A percentile compares a stretch with the other conserved stretches of the same genome.
Evolutionary conservation across 345 rosid genomes (phyloP).

Genomic region (Hypericum androsaemum): DNA sequence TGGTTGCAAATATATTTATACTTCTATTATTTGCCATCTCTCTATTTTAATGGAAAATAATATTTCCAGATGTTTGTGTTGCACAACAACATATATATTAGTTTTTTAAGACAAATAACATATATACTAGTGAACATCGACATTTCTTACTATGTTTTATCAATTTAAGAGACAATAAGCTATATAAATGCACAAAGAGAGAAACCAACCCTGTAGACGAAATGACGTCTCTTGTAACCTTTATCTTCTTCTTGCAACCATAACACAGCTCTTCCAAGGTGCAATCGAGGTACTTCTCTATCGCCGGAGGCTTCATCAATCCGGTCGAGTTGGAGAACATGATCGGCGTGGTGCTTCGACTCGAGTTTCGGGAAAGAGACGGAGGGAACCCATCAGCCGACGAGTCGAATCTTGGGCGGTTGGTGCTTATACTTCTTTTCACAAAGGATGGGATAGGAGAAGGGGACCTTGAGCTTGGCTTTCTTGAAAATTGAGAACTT

Average conservation of each 20-base stretch:
- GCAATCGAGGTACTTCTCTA: constrained; percentile 55
- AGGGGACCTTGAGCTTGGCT: constrained; percentile 8
- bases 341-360: constrained; percentile 32
- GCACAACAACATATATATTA: no score
- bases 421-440: no score
- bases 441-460: constrained; percentile 7
- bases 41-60: no score
- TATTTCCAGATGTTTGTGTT: no score
- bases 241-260: constrained; percentile 70
- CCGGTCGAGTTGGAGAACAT: constrained; percentile 67
- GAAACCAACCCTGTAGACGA: constrained; percentile 49
- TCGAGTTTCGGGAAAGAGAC: constrained; percentile 21
- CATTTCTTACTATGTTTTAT: no score
- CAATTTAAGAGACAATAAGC: neutral
- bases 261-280: constrained; percentile 78
- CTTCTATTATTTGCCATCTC: no score
- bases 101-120: no score
- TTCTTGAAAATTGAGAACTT: constrained; percentile 8
- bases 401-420: no score
- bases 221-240: constrained; percentile 61
- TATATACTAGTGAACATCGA: no score
- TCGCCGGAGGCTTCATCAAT: constrained; percentile 46
- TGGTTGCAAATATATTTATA: no score
- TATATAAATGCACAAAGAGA: neutral
- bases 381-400: constrained; percentile 12